These are phyloP conservation scores for Magnusiomyces paraingens DNA, from an alignment of 1,139 yeast species.

Conservation along the genomic window DNA sequence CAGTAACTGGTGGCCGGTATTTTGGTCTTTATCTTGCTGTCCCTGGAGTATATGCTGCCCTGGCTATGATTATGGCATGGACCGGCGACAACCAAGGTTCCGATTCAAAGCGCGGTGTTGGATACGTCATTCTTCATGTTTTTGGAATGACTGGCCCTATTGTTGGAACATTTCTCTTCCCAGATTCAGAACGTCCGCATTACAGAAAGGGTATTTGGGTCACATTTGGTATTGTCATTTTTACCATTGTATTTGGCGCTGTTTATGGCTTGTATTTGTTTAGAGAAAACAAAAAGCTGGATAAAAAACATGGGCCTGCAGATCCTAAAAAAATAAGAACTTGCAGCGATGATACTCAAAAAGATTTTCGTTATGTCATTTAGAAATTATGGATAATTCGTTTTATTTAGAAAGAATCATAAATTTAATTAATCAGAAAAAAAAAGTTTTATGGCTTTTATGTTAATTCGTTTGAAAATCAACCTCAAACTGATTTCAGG, in stretches of 20 bases:
- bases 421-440: too few relatives aligned
- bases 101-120: slow-evolving; percentile 29
- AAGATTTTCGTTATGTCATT: background rate
- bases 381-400: background rate
- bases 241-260: slow-evolving; percentile 21
- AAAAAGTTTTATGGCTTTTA: too few relatives aligned
- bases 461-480: too few relatives aligned
- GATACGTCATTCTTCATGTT: slow-evolving; percentile 28
- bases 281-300: slow-evolving; percentile 22
- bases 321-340: background rate
- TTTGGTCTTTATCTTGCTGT: slow-evolving; percentile 31
- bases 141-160: slow-evolving; percentile 33
- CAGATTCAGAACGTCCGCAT: slow-evolving; percentile 28
- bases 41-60: slow-evolving; percentile 30
- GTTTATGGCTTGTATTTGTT: slow-evolving; percentile 20
- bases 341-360: slow-evolving; percentile 4
- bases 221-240: slow-evolving; percentile 22
- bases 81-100: slow-evolving; percentile 31
- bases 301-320: slow-evolving; percentile 23
- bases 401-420: too few relatives aligned
- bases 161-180: slow-evolving; percentile 31
- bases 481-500: too few relatives aligned
- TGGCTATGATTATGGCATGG: slow-evolving; percentile 30
- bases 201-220: slow-evolving; percentile 30
- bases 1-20: slow-evolving; percentile 25